These are phyloP conservation scores for Annulohypoxylon bovei DNA, from an alignment of 495 filamentous ascomycete genomes.

Conservation along the genomic window DNA sequence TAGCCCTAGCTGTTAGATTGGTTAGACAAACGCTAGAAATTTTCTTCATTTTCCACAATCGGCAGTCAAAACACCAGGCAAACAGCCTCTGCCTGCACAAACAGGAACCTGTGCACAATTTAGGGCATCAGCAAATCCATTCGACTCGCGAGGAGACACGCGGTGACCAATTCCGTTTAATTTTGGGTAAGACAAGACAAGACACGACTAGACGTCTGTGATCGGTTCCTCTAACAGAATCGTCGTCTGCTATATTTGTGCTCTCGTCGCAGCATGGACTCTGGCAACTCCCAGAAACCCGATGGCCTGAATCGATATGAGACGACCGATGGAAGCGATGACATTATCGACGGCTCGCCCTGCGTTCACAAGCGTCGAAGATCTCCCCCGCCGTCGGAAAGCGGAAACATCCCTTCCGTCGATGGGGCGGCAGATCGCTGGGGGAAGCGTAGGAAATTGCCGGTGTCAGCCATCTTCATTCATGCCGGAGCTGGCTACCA, in stretches of 20 bases:
- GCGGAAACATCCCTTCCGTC: conserved; percentile 12
- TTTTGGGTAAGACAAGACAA: conserved; percentile 13
- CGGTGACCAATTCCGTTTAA: conserved; percentile 1
- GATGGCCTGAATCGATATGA: neutral
- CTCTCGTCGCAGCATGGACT: conserved; percentile 14
- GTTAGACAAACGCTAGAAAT: neutral
- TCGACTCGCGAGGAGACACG: conserved; percentile 6
- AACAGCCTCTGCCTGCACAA: neutral
- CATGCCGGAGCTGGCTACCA: conserved; percentile 98
- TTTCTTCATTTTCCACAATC: neutral
- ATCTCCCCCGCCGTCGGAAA: conserved; percentile 5
- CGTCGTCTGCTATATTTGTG: neutral
- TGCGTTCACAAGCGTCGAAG: conserved; percentile 8
- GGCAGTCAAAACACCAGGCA: neutral
- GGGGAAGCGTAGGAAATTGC: conserved; percentile 34
- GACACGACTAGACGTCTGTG: too few species aligned
- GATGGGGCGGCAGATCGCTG: conserved; percentile 38
- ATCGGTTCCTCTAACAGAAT: neutral
- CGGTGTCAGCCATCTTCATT: conserved; percentile 80
- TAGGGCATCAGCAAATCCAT: neutral
- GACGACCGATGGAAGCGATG: conserved; percentile 5
- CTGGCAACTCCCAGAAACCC: neutral
- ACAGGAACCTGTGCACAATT: neutral
- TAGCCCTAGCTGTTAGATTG: neutral
- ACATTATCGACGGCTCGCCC: conserved; percentile 19